Conservation (phyloP, 2,329 filamentous ascomycete species). For the Cladosporium austrohemisphaericum region DNA sequence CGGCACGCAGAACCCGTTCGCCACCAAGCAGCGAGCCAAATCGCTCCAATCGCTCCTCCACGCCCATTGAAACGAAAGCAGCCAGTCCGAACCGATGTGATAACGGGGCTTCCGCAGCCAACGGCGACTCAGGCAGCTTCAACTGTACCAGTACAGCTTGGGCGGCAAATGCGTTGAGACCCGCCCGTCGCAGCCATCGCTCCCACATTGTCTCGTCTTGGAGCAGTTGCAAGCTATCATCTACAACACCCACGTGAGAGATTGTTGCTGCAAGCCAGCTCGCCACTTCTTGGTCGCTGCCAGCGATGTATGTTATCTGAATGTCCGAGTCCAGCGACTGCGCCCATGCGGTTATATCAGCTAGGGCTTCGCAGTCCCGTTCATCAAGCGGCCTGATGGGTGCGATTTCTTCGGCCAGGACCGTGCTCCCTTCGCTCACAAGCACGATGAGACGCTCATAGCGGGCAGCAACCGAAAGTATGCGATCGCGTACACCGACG, state of each 20-base stretch:
- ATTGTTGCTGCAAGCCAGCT: constrained; percentile 44
- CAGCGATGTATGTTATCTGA: constrained; percentile 36
- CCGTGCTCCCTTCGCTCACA: constrained; percentile 48
- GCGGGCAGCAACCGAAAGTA: constrained; percentile 51
- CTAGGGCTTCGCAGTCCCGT: constrained; percentile 32
- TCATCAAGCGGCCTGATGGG: constrained; percentile 24
- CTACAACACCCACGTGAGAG: constrained; percentile 32
- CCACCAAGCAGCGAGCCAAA: constrained; percentile 57
- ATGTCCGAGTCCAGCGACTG: constrained; percentile 38
- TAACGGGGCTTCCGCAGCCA: constrained; percentile 17
- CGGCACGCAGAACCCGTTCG: constrained; percentile 49
- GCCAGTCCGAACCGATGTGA: constrained; percentile 43
- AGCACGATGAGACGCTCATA: constrained; percentile 69
- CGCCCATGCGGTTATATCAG: constrained; percentile 43
- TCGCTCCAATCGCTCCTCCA: constrained; percentile 44
- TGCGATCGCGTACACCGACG: constrained; percentile 50
- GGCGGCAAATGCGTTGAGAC: constrained; percentile 69
- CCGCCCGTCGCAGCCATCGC: constrained; percentile 60
- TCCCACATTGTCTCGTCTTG: constrained; percentile 64
- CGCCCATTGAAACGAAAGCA: constrained; percentile 56
- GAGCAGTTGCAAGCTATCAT: constrained; percentile 24
- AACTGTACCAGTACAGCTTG: constrained; percentile 53
- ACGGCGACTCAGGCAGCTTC: constrained; percentile 28
- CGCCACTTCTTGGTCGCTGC: constrained; percentile 40
- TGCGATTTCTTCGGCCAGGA: neutral